A percentile compares a stretch with the other conserved stretches of the same genome.
phyloP scores from a whole-genome alignment of 768 basidiomycete genomes.

The Hypholoma fasciculare region DNA sequence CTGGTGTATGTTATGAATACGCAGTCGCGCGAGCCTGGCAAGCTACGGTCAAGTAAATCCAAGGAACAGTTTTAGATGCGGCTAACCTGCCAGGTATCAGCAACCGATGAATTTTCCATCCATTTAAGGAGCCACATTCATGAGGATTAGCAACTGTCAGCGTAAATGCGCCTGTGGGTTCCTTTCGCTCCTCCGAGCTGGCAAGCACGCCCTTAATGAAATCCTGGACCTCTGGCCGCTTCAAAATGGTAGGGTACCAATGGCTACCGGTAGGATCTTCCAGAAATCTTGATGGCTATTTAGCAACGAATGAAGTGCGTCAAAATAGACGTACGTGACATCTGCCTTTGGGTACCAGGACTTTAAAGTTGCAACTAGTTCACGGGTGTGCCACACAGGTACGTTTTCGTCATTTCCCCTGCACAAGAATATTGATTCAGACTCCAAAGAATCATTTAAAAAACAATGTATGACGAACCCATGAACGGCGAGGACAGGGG shows the following conservation, averaged over 20 bases:
- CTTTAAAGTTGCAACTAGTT: constrained; percentile 57
- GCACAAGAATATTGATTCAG: neutral
- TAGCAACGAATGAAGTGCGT: no score
- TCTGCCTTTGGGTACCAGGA: constrained; percentile 56
- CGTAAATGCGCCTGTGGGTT: constrained; percentile 47
- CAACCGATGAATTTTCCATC: constrained; percentile 64
- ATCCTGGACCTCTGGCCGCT: constrained; percentile 48
- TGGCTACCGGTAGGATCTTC: constrained; percentile 68
- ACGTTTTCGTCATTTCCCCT: constrained; percentile 86
- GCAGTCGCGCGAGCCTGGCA: constrained; percentile 38
- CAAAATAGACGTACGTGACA: constrained; percentile 41
- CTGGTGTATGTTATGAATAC: constrained; percentile 19
- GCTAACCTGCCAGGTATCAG: constrained; percentile 68
- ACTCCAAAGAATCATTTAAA: neutral
- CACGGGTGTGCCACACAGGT: constrained; percentile 81
- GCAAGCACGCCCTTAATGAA: constrained; percentile 48
- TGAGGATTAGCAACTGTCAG: constrained; percentile 70
- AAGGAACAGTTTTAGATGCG: neutral
- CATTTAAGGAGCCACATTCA: constrained; percentile 71
- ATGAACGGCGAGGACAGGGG: constrained; percentile 73
- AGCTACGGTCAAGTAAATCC: neutral
- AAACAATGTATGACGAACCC: constrained; percentile 48
- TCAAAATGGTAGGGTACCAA: constrained; percentile 68
- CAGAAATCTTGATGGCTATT: constrained; percentile 38
- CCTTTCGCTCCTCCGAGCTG: constrained; percentile 8